Percentiles rank a stretch among this genome's conserved stretches.
Conservation (phyloP, 2,329 filamentous ascomycete genomes). For the Aspergillus floridensis region DNA sequence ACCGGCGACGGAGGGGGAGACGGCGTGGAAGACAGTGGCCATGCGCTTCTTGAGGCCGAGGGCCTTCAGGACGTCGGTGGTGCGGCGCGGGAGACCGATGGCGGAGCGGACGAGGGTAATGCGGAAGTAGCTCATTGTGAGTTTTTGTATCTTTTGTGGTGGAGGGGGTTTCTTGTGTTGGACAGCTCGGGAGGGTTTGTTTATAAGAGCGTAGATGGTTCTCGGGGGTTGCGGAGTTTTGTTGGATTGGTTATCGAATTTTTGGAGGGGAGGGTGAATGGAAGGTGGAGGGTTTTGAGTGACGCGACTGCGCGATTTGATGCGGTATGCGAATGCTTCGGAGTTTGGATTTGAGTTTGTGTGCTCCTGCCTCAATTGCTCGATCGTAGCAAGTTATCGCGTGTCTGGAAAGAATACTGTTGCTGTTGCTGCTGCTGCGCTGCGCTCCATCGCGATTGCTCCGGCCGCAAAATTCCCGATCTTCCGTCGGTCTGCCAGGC, state of each 20-base stretch:
- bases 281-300: neutral
- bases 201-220: neutral
- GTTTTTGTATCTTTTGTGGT: neutral
- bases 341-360: neutral
- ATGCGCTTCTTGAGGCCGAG: conserved; percentile 82
- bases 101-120: conserved; percentile 86
- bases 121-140: conserved; percentile 75
- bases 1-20: conserved; percentile 75
- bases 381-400: neutral
- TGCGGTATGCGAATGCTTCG: neutral
- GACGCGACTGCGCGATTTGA: neutral
- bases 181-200: no score
- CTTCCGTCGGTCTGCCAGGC: conserved; percentile 20
- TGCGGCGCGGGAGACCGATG: conserved; percentile 81
- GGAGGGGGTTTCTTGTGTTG: no score
- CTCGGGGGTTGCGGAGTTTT: neutral
- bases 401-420: neutral
- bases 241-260: neutral
- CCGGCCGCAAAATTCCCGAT: conserved; percentile 17
- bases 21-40: conserved; percentile 86
- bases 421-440: neutral
- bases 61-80: conserved; percentile 75
- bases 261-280: neutral
- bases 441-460: neutral
- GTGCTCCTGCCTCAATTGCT: neutral